Evolutionary conservation across 129 eudicot genomes (phyloP), one percentile per base, ranked within the genome.

Genomic region (Tanacetum coccineum): DNA sequence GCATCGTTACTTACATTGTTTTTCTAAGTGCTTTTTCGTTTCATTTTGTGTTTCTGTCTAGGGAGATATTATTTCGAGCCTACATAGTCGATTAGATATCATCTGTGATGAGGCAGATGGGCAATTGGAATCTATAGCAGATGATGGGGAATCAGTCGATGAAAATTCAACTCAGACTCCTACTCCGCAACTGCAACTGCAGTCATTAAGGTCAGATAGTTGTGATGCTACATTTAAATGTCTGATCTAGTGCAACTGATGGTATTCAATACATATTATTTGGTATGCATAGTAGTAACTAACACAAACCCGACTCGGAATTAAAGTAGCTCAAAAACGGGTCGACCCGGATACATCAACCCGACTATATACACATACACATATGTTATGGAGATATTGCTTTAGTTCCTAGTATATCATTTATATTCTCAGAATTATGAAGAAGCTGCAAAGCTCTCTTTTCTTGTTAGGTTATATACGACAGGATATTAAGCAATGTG

Each of bases 21-120:
- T 60, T 59, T 25, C 11, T 59, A 9, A 11, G 15, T 63, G 64
- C 13, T 18, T 48, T 26, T 36, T 3, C 4, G 1, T 64, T 60
- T n/a, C 52, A 22, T 63, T 32, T 62, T 61, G 32, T 62, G n/a
- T 13, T 13, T 57, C 57, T 18, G 53, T 69, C 63, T 77, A 93
- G 98, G 90, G 84, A 67, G 98, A 93, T 73, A 86, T 93, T 58
- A 64, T 84, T 28, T 56, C 76, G 54, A 93, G 98, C 70, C 82
- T 93, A 74, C 73, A 56, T 13, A 88, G 92, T 78, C 86, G 98
- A 79, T 75, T 93, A 72, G 98, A 85, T 62, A 84, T 88, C 50
- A 62, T 92, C 66, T 85, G 87, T 69, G 98, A 92, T 64, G 98
- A 93, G 78, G 89, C 84, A 7, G 98, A 88, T 45, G 74, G 80